Base-by-base conservation (phyloP, 1,284 basidiomycete genomes). In the Caloboletus inedulis region DNA sequence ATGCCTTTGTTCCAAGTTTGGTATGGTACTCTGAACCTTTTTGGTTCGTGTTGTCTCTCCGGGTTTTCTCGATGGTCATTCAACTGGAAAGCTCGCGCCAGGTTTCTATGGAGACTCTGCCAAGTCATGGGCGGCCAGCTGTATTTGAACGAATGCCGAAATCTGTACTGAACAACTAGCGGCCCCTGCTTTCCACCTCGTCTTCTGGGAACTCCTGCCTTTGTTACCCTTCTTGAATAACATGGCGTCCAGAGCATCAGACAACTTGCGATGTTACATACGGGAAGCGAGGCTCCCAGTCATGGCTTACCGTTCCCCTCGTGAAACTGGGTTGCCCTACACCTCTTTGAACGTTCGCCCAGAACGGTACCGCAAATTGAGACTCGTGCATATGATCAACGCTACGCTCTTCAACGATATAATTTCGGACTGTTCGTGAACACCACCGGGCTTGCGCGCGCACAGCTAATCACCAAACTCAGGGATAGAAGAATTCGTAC, bases 191-290 rank as follows among this genome's bases (percentile, higher is more conserved):
- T 40, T 36, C 27, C 23, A 18, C 12, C 30, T 44, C 47, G n/a
- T 40, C 51, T 44, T 41, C 35, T 18, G 23, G 14, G 18, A 36
- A 31, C 16, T 14, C 10, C 21, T 36, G 4, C 5, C 36, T 49
- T 47, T 12, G 18, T 37, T 27, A 7, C 31, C 10, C 6, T 13
- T 37, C 34, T 43, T 7, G 33, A 31, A 40, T 43, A 42, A 29
- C 49, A 72, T 72, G 68, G 48, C 61, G 16, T 52, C 44, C 49
- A 64, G 58, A 58, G 71, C 62, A 48, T 74, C 71, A n/a, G 68
- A 77, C 60, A 78, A 81, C 56, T 68, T 84, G 16, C 67, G 69
- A 49, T 62, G 68, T 54, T 82, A 82, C 58, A 64, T 83, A 4
- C 70, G 70, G 25, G 68, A 72, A 43, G 76, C 78, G 16, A 63